These are phyloP conservation scores for Raffaelea ambrosiae DNA, from an alignment of 2,329 filamentous ascomycete species.

Conservation along the genomic window DNA sequence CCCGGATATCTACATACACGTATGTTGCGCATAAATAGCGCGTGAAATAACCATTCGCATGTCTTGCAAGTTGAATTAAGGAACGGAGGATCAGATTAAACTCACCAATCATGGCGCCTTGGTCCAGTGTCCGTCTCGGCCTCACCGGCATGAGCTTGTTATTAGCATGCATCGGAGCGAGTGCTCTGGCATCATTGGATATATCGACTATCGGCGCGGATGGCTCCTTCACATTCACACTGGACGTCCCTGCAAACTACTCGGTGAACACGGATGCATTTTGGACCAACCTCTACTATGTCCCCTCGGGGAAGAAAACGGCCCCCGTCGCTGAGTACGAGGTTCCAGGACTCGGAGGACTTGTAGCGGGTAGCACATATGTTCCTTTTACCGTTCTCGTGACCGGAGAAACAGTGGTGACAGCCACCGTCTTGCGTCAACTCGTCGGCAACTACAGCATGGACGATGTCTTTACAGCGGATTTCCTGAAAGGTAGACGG, in stretches of 20 bases:
- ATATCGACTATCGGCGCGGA: not conserved
- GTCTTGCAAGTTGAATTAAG: not conserved
- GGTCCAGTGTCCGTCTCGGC: not conserved
- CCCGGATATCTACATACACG: too few species aligned
- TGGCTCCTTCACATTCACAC: constrained; percentile 2
- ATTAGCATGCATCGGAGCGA: constrained; percentile 4
- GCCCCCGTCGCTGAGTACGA: not conserved
- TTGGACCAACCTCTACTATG: constrained; percentile 3
- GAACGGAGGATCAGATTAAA: not conserved
- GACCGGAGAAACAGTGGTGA: constrained; percentile 1
- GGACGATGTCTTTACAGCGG: constrained; percentile 3
- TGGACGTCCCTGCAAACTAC: not conserved
- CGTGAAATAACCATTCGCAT: not conserved
- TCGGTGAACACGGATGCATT: constrained; percentile 2
- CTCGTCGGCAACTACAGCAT: not conserved
- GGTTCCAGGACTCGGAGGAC: too few species aligned
- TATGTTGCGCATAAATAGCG: too few species aligned
- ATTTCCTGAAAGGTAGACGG: constrained; percentile 1
- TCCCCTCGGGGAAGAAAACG: not conserved
- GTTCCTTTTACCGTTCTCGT: constrained; percentile 1
- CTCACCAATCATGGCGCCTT: not conserved
- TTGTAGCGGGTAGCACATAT: not conserved
- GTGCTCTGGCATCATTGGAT: not conserved
- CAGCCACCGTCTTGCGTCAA: not conserved
- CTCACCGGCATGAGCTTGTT: not conserved